Base-by-base conservation (phyloP, 2,329 filamentous ascomycete species). In the Aspergillus proliferans region DNA sequence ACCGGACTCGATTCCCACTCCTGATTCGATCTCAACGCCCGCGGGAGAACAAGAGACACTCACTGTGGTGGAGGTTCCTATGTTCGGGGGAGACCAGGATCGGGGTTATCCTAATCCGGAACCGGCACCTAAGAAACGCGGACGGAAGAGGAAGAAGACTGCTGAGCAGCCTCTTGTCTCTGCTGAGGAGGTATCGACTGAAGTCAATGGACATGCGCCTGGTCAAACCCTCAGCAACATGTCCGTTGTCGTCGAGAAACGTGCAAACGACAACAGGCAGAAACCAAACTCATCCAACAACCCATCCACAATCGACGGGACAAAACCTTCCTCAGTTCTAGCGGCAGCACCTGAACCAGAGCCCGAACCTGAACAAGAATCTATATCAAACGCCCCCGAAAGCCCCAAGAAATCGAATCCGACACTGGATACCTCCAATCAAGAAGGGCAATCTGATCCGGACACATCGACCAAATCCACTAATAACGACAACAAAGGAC, bases 141-240 rank as follows among this genome's bases (percentile, higher is more conserved):
- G 69, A 15, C 66, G 69, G 47, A 73, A 73, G 48, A 66, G 67
- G 28, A 72, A 71, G 58, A 64, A 63, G 51, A 59, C 61, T 3
- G 19, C 51, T 1, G 67, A 69, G n/a, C 47, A 59, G 51, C 22
- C 43, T 6, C 7, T 4, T n/a, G n/a, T 3, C 6, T 28, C 34
- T 22, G 34, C 4, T 34, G 34, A 46, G 6, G 45, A 39, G 21
- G 26, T 4, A 12, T 4, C 33, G 6, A 19, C 6, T 18, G 28
- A 39, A 4, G 6, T 14, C 15, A 46, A 24, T 42, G 39, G 7
- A 6, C 15, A 22, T n/a, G 19, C 7, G 15, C 12, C 22, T 43
- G 22, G 26, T 12, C 26, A 12, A 30, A 4, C 4, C 10, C 9
- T 30, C 26, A 30, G 26, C 39, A 18, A 6, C n/a, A 2, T 36